A percentile compares a stretch with the other conserved stretches of the same genome.
phyloP scores from a whole-genome alignment of 495 filamentous ascomycete species.

The Friedmanniomyces simplex region DNA sequence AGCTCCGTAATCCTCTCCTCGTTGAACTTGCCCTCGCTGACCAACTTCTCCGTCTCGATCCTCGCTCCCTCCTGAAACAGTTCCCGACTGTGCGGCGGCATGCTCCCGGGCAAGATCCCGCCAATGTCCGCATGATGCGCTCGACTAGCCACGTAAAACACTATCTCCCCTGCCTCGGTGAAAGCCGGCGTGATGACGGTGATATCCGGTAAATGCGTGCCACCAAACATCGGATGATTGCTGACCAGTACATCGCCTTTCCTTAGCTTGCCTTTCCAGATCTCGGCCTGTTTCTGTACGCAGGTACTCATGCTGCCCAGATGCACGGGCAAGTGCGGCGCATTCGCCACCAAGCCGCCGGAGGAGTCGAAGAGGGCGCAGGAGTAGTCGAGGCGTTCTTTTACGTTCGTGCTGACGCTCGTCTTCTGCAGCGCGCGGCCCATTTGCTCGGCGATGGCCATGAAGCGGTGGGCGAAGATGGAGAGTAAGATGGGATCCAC shows the following conservation, averaged over 20 bases:
- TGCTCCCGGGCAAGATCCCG: conserved; percentile 88
- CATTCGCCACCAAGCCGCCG: conserved; percentile 90
- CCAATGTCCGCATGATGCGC: conserved; percentile 97
- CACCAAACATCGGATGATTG: conserved; percentile 91
- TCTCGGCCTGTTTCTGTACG: conserved; percentile 81
- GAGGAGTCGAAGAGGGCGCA: conserved; percentile 87
- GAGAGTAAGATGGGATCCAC: conserved; percentile 85
- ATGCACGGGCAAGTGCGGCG: conserved; percentile 90
- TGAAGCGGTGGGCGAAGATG: conserved; percentile 94
- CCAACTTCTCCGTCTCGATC: conserved; percentile 89
- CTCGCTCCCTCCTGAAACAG: conserved; percentile 90
- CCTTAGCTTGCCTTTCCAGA: conserved; percentile 82
- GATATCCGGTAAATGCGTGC: conserved; percentile 82
- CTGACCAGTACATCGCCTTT: conserved; percentile 90
- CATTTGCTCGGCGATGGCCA: conserved; percentile 99
- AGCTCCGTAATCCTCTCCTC: conserved; percentile 78
- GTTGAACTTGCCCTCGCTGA: conserved; percentile 80
- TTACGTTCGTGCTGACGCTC: conserved; percentile 94
- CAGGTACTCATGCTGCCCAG: conserved; percentile 92
- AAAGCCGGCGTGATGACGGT: conserved; percentile 93
- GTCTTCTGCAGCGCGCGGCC: conserved; percentile 93
- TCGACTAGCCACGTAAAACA: conserved; percentile 93
- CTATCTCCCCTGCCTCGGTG: conserved; percentile 61
- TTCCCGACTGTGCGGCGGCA: conserved; percentile 91
- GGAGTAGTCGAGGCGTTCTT: conserved; percentile 92